Base-by-base conservation (phyloP, 2,329 filamentous ascomycete genomes). In the Fusarium subglutinans region DNA sequence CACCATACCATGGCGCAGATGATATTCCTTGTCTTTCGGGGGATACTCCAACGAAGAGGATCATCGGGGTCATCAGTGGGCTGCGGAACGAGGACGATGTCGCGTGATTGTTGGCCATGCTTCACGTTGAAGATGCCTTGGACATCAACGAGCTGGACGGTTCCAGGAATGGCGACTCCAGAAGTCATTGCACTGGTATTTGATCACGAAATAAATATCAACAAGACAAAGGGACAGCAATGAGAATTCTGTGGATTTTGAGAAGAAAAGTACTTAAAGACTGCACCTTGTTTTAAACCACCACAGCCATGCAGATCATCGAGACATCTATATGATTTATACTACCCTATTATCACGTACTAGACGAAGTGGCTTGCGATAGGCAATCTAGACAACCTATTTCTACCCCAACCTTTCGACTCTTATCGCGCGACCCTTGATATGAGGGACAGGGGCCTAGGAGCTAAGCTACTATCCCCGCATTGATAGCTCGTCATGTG, bases 1-100 rank as follows among this genome's bases (percentile, higher is more conserved):
- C 76, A 78, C 77, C 77, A 78, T 3, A 66, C 54, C 76, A 78
- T 78, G 5, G 66, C 76, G 20, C 69, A 75, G 2, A 72, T 59
- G 22, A 78, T 70, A 40, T 78, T 78, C 38, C 65, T 59, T 9
- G 59, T 63, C 56, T 79, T 79, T 26, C 77, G 73, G 2, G 64
- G 54, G 6, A 55, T 41, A 22, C 35, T 73, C 76, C 76, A 78
- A 24, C 73, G 69, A 4, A 78, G 54, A 37, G 76, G 76, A 38
- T 78, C 76, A 35, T 78, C 70, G 10, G 76, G 76, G 40, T 78
- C 57, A 35, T 76, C 67, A 59, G 60, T 77, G 4, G 76, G 76
- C 44, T 78, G 76, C 2, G 76, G 76, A 14, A 78, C 65, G 22
- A 61, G 58, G n/a, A 61, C 58, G 38, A 79, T 79, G 18, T 79